A percentile compares a stretch with the other conserved stretches of the same genome.
Conservation (phyloP, 2,329 filamentous ascomycete species). For the Cadophora malorum region DNA sequence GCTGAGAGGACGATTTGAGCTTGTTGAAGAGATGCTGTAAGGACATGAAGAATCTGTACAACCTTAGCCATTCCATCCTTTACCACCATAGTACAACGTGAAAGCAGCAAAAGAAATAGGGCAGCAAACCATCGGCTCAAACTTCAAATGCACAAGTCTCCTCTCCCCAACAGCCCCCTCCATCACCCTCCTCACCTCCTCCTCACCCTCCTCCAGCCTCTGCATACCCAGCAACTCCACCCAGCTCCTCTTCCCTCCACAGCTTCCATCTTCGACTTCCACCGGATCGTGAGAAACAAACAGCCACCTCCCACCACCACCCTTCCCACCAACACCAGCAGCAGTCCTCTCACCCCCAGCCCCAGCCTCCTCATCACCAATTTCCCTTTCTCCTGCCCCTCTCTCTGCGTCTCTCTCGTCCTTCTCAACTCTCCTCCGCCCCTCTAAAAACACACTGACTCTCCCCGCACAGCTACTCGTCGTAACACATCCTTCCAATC, state of each 20-base stretch:
- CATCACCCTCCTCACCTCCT: slow-evolving; percentile 23
- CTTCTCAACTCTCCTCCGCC: slow-evolving; percentile 53
- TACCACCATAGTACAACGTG: not conserved
- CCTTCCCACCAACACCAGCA: slow-evolving; percentile 81
- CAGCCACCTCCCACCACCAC: slow-evolving; percentile 82
- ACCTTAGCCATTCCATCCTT: not conserved
- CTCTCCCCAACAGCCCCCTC: slow-evolving; percentile 15
- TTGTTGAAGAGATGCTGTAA: slow-evolving; percentile 75
- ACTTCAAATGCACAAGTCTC: slow-evolving; percentile 83
- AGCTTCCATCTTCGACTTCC: slow-evolving; percentile 33
- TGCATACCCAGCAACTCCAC: slow-evolving; percentile 51
- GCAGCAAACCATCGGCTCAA: slow-evolving; percentile 84
- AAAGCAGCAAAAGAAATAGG: not conserved
- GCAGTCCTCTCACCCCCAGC: slow-evolving; percentile 41
- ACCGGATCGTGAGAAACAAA: slow-evolving; percentile 86
- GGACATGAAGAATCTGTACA: slow-evolving; percentile 82
- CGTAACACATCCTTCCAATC: slow-evolving; percentile 76
- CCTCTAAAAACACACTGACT: slow-evolving; percentile 88
- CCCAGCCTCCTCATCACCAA: too few relatives aligned
- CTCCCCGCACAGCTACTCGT: slow-evolving; percentile 93
- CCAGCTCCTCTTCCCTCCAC: slow-evolving; percentile 35
- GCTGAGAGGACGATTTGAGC: slow-evolving; percentile 79
- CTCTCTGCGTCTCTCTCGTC: not conserved
- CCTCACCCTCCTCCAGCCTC: slow-evolving; percentile 22
- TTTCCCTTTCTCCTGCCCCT: too few relatives aligned